A percentile compares a stretch with the other conserved stretches of the same genome.
These are phyloP conservation scores for Bretschneidera sinensis DNA, from an alignment of 345 rosid genomes.

Conservation along the genomic window DNA sequence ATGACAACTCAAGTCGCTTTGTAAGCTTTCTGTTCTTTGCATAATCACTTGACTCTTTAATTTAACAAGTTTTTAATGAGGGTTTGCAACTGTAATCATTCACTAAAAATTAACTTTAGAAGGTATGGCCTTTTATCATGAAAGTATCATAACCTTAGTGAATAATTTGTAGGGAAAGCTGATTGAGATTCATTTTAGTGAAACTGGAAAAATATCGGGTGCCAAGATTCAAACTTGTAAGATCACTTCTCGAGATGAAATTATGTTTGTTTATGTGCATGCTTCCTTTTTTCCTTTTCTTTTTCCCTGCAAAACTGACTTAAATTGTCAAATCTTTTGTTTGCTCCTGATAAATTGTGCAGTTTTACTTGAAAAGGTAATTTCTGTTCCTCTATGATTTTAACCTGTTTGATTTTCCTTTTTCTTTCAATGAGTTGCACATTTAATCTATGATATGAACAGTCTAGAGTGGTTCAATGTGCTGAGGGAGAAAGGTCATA, in stretches of 20 bases:
- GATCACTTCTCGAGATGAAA: slow-evolving; percentile 23
- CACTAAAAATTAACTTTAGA: neutral
- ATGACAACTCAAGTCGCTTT: slow-evolving; percentile 98
- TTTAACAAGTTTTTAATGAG: slow-evolving; percentile 1
- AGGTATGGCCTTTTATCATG: neutral
- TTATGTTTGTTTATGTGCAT: slow-evolving; percentile 4
- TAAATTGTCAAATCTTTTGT: slow-evolving; percentile 22
- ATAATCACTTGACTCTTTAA: slow-evolving; percentile 2
- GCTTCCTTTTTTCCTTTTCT: slow-evolving; percentile 10
- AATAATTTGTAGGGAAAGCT: slow-evolving; percentile 72
- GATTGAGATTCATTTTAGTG: slow-evolving; percentile 95
- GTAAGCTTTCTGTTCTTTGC: slow-evolving; percentile 52
- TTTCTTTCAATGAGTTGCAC: slow-evolving; percentile 15
- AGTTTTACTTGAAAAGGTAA: slow-evolving; percentile 99
- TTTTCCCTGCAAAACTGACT: too few species aligned
- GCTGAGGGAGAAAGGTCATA: slow-evolving; percentile 95
- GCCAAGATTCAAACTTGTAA: slow-evolving; percentile 98
- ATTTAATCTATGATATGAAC: slow-evolving; percentile 35
- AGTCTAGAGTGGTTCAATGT: slow-evolving; percentile 99
- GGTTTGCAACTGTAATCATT: neutral
- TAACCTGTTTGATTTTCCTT: slow-evolving; percentile 12
- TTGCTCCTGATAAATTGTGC: slow-evolving; percentile 26
- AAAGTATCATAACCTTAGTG: neutral
- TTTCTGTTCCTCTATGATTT: slow-evolving; percentile 18
- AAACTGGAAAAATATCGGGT: slow-evolving; percentile 97